phyloP scores from a whole-genome alignment of 768 basidiomycete genomes.

The Tephrocybe rancida region DNA sequence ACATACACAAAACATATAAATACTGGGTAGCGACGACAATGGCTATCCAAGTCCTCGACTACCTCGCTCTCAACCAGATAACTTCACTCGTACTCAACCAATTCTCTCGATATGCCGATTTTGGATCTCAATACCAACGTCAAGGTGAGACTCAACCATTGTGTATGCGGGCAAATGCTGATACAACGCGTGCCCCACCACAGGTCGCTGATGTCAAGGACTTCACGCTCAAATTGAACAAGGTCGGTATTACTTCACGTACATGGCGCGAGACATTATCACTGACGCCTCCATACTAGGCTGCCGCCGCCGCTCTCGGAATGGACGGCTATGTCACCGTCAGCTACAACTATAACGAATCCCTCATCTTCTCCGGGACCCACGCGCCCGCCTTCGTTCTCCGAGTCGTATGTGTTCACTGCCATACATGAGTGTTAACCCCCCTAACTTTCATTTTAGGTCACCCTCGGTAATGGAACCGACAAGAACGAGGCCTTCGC shows the following conservation, averaged over 20 bases:
- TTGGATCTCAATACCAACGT: conserved; percentile 8
- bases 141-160: background rate
- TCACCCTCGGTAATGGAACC: conserved; percentile 4
- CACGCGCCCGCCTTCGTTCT: conserved; percentile 5
- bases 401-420: conserved; percentile 1
- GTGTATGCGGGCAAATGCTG: background rate
- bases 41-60: background rate
- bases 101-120: conserved; percentile 2
- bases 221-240: conserved; percentile 1
- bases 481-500: conserved; percentile 6
- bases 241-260: background rate
- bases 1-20: background rate
- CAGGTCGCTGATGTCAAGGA: conserved; percentile 5
- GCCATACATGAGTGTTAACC: background rate
- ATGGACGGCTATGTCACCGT: conserved; percentile 10
- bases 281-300: background rate
- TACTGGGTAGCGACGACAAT: background rate
- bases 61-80: background rate
- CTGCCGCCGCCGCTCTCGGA: conserved; percentile 4
- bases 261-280: too few species aligned
- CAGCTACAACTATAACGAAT: conserved; percentile 6
- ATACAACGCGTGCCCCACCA: background rate
- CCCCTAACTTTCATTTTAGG: background rate
- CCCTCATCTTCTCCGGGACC: conserved; percentile 6
- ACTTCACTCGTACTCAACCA: background rate